Percentiles rank a stretch among this genome's conserved stretches.
Conservation (phyloP, 2,329 filamentous ascomycete genomes). For the Nigrospora sphaerica region DNA sequence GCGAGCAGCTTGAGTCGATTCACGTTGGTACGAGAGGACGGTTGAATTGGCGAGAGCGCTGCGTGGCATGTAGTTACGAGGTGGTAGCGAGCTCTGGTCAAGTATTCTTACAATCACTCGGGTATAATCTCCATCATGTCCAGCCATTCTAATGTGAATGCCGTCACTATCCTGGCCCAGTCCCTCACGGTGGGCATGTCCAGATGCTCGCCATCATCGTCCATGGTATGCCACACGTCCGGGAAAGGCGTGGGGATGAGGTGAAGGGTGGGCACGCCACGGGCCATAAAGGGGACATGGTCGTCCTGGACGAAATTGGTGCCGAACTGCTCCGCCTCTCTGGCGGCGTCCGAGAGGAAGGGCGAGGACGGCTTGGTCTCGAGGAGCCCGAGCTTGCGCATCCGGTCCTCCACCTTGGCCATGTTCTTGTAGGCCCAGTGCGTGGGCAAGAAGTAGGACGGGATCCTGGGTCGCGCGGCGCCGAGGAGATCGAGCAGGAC, state of each 20-base stretch:
- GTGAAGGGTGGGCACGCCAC: conserved; percentile 70
- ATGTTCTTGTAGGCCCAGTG: conserved; percentile 75
- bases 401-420: conserved; percentile 55
- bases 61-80: too few species aligned
- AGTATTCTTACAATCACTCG: conserved; percentile 4
- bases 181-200: conserved; percentile 67
- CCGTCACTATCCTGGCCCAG: conserved; percentile 67
- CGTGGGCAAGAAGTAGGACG: conserved; percentile 69
- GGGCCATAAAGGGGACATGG: conserved; percentile 68
- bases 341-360: conserved; percentile 53
- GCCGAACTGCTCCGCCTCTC: conserved; percentile 27
- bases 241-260: conserved; percentile 69
- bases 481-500: conserved; percentile 71
- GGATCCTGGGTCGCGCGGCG: conserved; percentile 49
- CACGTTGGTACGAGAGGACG: too few species aligned
- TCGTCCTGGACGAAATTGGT: conserved; percentile 55
- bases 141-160: conserved; percentile 74
- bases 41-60: too few species aligned
- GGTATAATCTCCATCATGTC: conserved; percentile 47
- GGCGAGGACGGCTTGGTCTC: conserved; percentile 23
- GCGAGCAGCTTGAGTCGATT: too few species aligned
- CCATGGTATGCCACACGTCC: conserved; percentile 62
- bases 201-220: conserved; percentile 67
- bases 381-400: conserved; percentile 52
- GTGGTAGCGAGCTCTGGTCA: too few species aligned